Conservation (phyloP, 192 early-diverging fungal species). For the Coemansia sp. region DNA sequence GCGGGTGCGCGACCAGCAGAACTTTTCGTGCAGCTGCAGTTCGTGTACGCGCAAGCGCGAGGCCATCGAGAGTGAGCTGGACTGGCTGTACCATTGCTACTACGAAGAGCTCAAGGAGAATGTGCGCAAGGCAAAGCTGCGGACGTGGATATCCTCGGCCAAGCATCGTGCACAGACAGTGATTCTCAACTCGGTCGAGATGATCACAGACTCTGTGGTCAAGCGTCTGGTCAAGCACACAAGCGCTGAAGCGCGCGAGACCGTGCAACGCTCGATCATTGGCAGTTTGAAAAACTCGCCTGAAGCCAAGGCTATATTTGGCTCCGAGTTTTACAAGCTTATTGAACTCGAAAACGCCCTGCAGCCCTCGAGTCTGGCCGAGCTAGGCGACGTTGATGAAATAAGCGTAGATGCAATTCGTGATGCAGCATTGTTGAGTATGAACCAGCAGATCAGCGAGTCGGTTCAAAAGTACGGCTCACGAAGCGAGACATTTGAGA, state of each 20-base stretch:
- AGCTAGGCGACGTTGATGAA: not conserved
- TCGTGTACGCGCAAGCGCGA: slow-evolving; percentile 50
- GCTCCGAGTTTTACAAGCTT: slow-evolving; percentile 12
- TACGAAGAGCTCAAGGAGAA: slow-evolving; percentile 39
- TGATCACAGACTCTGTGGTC: slow-evolving; percentile 19
- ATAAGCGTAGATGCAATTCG: not conserved
- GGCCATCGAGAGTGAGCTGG: slow-evolving; percentile 49
- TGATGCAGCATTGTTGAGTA: slow-evolving; percentile 6
- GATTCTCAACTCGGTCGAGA: slow-evolving; percentile 21
- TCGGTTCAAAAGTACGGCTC: slow-evolving; percentile 15
- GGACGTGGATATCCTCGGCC: slow-evolving; percentile 17
- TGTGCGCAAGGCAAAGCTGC: slow-evolving; percentile 30
- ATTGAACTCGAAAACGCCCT: slow-evolving; percentile 16
- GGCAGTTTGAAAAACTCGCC: slow-evolving; percentile 18
- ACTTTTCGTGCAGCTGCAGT: slow-evolving; percentile 51
- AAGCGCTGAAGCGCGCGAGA: slow-evolving; percentile 4
- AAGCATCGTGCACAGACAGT: slow-evolving; percentile 20
- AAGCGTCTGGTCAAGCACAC: not conserved
- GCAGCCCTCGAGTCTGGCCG: slow-evolving; percentile 11
- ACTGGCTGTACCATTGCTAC: slow-evolving; percentile 47
- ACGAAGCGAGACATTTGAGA: slow-evolving; percentile 3
- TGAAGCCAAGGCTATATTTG: slow-evolving; percentile 16
- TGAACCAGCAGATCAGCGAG: slow-evolving; percentile 16
- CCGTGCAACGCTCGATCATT: slow-evolving; percentile 16
- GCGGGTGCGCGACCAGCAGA: slow-evolving; percentile 49